Percentiles rank a stretch among this genome's conserved stretches.
Evolutionary conservation across 208 protist genomes (phyloP).

Genomic region (Blastocrithidia nonstop): DNA sequence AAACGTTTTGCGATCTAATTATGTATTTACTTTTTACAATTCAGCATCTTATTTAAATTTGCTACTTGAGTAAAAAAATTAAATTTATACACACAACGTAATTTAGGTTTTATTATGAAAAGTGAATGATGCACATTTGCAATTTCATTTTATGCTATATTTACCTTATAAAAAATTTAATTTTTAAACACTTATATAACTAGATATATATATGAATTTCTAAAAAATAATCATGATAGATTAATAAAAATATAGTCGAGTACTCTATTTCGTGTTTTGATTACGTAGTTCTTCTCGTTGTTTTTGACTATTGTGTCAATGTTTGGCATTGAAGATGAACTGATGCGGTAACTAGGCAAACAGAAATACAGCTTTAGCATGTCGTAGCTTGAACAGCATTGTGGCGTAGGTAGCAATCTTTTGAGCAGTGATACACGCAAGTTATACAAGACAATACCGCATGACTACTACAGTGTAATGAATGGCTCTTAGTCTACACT

Average conservation of each 20-base stretch:
- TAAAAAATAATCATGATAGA: no score
- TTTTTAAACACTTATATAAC: neutral
- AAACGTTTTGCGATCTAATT: no score
- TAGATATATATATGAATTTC: neutral
- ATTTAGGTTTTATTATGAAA: neutral
- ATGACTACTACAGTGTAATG: neutral
- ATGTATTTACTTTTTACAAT: conserved; percentile 1
- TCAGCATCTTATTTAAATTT: conserved; percentile 1
- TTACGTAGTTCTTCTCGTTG: no score
- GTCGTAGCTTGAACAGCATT: neutral
- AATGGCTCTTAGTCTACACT: neutral
- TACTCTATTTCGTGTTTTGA: no score
- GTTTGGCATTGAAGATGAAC: no score
- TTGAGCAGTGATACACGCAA: neutral
- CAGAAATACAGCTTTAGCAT: no score
- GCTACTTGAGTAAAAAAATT: neutral
- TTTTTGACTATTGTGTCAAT: no score
- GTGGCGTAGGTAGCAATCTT: neutral
- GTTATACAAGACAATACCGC: neutral
- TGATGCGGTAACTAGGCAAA: no score
- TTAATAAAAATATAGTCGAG: no score
- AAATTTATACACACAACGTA: neutral
- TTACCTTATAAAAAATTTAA: neutral
- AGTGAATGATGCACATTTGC: neutral
- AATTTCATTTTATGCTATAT: neutral